Evolutionary conservation across 306 rosid species (phyloP).

Genomic region (Casuarina glauca): DNA sequence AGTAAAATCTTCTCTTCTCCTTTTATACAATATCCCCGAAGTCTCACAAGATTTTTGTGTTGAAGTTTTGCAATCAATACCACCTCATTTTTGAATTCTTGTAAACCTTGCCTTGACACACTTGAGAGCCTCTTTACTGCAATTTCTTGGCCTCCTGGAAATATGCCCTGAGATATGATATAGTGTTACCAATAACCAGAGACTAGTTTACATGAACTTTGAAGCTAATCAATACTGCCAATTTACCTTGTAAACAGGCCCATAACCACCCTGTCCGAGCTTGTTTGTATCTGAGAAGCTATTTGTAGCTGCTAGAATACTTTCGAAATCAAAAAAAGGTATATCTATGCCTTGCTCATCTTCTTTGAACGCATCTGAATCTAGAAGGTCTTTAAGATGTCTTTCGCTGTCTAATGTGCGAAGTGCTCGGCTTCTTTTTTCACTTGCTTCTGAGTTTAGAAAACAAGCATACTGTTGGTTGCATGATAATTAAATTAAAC

Average conservation of each 20-base stretch:
- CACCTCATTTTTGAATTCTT: slow-evolving; percentile 49
- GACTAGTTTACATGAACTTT: neutral
- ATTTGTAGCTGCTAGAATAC: slow-evolving; percentile 43
- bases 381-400: slow-evolving; percentile 30
- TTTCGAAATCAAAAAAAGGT: slow-evolving; percentile 32
- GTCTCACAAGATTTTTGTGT: slow-evolving; percentile 47
- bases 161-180: slow-evolving; percentile 32
- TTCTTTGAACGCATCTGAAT: slow-evolving; percentile 26
- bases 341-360: slow-evolving; percentile 37
- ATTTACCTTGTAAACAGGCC: slow-evolving; percentile 55
- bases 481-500: too few species aligned
- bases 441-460: neutral
- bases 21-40: slow-evolving; percentile 43
- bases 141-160: slow-evolving; percentile 31
- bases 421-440: slow-evolving; percentile 3
- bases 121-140: slow-evolving; percentile 53
- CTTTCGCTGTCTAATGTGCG: slow-evolving; percentile 20
- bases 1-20: slow-evolving; percentile 46
- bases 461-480: neutral
- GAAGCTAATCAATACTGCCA: neutral
- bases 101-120: slow-evolving; percentile 44
- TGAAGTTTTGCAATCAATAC: slow-evolving; percentile 50
- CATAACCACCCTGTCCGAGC: slow-evolving; percentile 65
- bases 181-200: too few species aligned
- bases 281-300: slow-evolving; percentile 49